Evolutionary conservation across 441 rosid species (phyloP), one percentile per base, ranked within the genome.

Genomic region (Adansonia grandidieri): DNA sequence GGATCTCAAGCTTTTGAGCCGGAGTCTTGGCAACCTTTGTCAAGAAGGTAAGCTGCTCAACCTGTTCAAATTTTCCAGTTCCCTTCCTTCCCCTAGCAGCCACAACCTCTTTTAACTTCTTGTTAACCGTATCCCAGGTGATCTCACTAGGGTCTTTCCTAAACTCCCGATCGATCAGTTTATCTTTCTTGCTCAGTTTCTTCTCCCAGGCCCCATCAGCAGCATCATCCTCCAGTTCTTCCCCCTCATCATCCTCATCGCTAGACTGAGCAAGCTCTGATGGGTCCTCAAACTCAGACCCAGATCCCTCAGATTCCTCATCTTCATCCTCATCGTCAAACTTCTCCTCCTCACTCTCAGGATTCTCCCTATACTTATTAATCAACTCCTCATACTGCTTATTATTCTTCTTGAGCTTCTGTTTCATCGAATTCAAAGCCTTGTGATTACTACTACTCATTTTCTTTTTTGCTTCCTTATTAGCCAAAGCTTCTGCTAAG

Each of bases 21-120:
- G 95, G 95, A 71, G 95, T 91, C 85, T 89, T 91, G 2, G 95
- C 92, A 78, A 91, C 95, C 86, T 80, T 90, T 11, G 90, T 86
- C 87, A 91, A 78, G 80, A 91, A 91, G 60, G 90, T 86, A 50
- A 91, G 91, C 81, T 91, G 93, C 82, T 91, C 95, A 67, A 91
- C 93, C 87, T 82, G 93, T 83, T 91, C 95, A 82, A 87, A 88
- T 81, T 85, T 83, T 57, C 95, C 95, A 56, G 93, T 89, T 64
- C 95, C 95, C 77, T 89, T 89, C 82, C 85, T 89, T 66, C 95
- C 95, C 42, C 95, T 84, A 28, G 91, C 93, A 78, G 95, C 89
- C 73, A 91, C 88, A 48, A 89, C 82, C 82, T 91, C 95, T 79
- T 88, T 90, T 75, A 91, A 91, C 85, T 90, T 89, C 77, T 89